These are phyloP conservation scores for Bremia lactucae DNA, from an alignment of 352 stramenopile species.

Conservation along the genomic window DNA sequence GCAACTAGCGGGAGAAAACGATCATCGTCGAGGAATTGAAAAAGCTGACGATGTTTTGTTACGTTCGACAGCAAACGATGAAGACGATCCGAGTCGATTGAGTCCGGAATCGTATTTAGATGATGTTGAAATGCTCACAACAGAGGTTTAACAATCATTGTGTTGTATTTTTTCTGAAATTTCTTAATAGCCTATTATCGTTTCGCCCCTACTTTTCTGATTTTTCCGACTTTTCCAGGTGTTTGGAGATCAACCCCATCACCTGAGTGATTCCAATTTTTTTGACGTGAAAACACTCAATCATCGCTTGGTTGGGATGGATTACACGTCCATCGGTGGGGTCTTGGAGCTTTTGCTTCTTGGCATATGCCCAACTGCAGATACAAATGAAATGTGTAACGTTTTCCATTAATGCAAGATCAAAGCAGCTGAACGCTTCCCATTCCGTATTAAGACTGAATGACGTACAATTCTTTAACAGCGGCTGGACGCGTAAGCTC, in stretches of 20 bases:
- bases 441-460: not conserved
- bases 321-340: slow-evolving; percentile 58
- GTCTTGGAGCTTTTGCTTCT: slow-evolving; percentile 67
- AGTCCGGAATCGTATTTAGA: slow-evolving; percentile 60
- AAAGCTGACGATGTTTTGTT: slow-evolving; percentile 7
- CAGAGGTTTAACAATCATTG: slow-evolving; percentile 40
- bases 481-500: slow-evolving; percentile 56
- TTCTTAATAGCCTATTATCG: no score
- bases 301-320: slow-evolving; percentile 55
- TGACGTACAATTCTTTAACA: slow-evolving; percentile 69
- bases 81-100: slow-evolving; percentile 25
- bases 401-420: no score
- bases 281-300: slow-evolving; percentile 49
- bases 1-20: slow-evolving; percentile 16
- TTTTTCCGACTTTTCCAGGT: slow-evolving; percentile 36
- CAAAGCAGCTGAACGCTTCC: no score
- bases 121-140: slow-evolving; percentile 57
- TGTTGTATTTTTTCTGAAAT: no score
- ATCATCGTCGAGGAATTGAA: slow-evolving; percentile 3
- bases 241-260: slow-evolving; percentile 55
- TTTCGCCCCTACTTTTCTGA: not conserved
- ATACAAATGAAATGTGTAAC: not conserved
- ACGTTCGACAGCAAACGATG: slow-evolving; percentile 5
- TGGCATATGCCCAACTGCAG: slow-evolving; percentile 61
- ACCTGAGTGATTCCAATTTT: slow-evolving; percentile 71